These are phyloP conservation scores for Ceratobasidium sp. DNA, from an alignment of 1,284 basidiomycete species.

Conservation along the genomic window DNA sequence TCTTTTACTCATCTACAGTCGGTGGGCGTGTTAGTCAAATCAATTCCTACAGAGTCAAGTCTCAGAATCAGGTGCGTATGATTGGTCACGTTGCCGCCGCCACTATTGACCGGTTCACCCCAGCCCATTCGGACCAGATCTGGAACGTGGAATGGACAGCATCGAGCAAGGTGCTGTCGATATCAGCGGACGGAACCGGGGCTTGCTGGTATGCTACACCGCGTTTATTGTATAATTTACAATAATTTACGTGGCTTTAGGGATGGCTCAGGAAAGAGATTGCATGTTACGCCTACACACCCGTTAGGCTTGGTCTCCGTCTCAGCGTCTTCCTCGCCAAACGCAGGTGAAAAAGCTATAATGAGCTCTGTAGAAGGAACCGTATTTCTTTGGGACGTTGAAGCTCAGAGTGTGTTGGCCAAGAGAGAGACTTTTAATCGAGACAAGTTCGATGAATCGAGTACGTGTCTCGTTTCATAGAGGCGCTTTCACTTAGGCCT, in stretches of 20 bases:
- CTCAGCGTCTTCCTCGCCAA: slow-evolving; percentile 62
- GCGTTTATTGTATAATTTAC: not conserved
- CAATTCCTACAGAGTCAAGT: slow-evolving; percentile 31
- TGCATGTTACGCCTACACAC: slow-evolving; percentile 71
- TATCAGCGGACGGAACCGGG: slow-evolving; percentile 78
- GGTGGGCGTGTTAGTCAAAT: slow-evolving; percentile 14
- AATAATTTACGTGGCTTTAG: slow-evolving; percentile 30
- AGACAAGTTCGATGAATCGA: slow-evolving; percentile 67
- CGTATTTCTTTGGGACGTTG: slow-evolving; percentile 75
- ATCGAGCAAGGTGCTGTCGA: slow-evolving; percentile 70
- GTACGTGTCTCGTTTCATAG: slow-evolving; percentile 61
- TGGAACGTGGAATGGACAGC: slow-evolving; percentile 83
- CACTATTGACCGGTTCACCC: not conserved
- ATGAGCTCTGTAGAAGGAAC: slow-evolving; percentile 85
- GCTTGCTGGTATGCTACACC: slow-evolving; percentile 62
- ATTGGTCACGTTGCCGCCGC: not conserved
- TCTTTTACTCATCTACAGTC: not conserved
- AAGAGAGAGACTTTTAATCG: slow-evolving; percentile 77
- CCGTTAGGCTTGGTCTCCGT: slow-evolving; percentile 79
- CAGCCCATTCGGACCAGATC: slow-evolving; percentile 84
- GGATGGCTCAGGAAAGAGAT: slow-evolving; percentile 71
- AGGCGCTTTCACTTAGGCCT: slow-evolving; percentile 18
- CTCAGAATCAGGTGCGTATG: slow-evolving; percentile 19
- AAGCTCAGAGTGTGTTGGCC: slow-evolving; percentile 66
- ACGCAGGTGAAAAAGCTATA: slow-evolving; percentile 69